phyloP scores from a whole-genome alignment of 2,329 filamentous ascomycete genomes.

The Davidsoniella neocaledoniae region DNA sequence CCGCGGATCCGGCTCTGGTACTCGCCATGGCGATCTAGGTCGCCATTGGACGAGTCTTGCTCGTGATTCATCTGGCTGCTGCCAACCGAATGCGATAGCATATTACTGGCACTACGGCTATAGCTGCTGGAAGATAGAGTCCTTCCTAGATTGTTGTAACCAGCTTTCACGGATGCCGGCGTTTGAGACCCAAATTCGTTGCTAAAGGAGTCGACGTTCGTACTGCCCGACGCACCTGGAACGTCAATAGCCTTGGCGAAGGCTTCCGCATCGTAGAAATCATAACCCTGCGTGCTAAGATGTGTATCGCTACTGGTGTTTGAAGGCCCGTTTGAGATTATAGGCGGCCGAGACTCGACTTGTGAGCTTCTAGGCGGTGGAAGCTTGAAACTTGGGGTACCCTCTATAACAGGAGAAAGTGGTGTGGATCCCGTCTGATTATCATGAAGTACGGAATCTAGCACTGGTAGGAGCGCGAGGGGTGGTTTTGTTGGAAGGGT shows the following conservation, averaged over 20 bases:
- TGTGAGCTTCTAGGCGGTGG: no score
- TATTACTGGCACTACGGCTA: neutral
- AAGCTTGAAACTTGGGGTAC: conserved; percentile 26
- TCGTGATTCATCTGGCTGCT: neutral
- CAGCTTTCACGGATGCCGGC: neutral
- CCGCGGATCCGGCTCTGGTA: conserved; percentile 31
- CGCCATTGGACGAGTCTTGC: neutral
- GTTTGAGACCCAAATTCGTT: conserved; percentile 4
- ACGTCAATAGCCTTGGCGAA: conserved; percentile 36
- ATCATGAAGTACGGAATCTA: conserved; percentile 19
- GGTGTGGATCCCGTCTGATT: conserved; percentile 19
- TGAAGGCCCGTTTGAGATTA: conserved; percentile 34
- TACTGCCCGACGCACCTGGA: conserved; percentile 16
- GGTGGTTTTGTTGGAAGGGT: conserved; percentile 45
- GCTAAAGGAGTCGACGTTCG: neutral
- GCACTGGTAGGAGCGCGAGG: conserved; percentile 35
- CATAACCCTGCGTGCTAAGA: conserved; percentile 42
- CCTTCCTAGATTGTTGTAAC: neutral
- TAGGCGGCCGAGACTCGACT: conserved; percentile 16
- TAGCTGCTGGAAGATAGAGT: conserved; percentile 2
- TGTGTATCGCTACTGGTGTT: conserved; percentile 26
- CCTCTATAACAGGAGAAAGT: conserved; percentile 32
- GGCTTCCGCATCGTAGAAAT: conserved; percentile 47
- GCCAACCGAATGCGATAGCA: neutral
- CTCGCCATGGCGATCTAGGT: conserved; percentile 20